Percentiles rank a stretch among this genome's conserved stretches.
Conservation (phyloP, 352 stramenopile species). For the Stephanocyclus meneghinianus region DNA sequence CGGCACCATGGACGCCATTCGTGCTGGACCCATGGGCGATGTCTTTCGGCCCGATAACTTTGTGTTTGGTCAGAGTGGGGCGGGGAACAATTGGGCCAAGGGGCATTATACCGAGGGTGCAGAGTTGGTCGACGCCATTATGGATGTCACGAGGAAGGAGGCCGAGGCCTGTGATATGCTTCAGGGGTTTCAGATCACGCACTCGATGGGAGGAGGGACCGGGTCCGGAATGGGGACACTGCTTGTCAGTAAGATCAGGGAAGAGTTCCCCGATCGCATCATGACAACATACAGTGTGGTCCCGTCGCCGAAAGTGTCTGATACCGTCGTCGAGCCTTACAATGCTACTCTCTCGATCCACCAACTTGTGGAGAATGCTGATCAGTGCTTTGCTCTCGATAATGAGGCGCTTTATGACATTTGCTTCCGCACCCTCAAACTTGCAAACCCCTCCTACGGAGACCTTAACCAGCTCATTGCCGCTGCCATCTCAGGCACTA, state of each 20-base stretch:
- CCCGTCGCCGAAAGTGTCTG: constrained; percentile 95
- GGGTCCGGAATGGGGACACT: constrained; percentile 98
- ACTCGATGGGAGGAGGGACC: constrained; percentile 98
- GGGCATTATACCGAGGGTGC: constrained; percentile 99
- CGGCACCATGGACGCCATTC: constrained; percentile 98
- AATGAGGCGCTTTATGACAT: constrained; percentile 99
- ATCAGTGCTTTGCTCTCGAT: constrained; percentile 99
- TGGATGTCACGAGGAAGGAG: constrained; percentile 98
- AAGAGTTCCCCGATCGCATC: constrained; percentile 98
- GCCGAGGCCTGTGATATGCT: constrained; percentile 97
- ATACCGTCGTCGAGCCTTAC: constrained; percentile 99
- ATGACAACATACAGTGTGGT: constrained; percentile 99
- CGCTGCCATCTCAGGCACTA: constrained; percentile 97
- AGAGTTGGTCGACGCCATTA: constrained; percentile 97
- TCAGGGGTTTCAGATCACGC: constrained; percentile 99
- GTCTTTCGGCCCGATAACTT: constrained; percentile 99
- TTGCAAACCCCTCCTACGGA: constrained; percentile 97
- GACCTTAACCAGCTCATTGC: constrained; percentile 99
- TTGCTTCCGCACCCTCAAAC: constrained; percentile 99
- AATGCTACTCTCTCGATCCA: constrained; percentile 99
- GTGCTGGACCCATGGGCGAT: constrained; percentile 92
- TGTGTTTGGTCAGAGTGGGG: constrained; percentile 97
- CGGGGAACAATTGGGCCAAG: constrained; percentile 99
- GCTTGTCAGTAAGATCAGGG: constrained; percentile 97
- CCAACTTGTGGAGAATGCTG: constrained; percentile 99